Evolutionary conservation across 805 yeast genomes (phyloP).

Genomic region (Candida tibetensis): DNA sequence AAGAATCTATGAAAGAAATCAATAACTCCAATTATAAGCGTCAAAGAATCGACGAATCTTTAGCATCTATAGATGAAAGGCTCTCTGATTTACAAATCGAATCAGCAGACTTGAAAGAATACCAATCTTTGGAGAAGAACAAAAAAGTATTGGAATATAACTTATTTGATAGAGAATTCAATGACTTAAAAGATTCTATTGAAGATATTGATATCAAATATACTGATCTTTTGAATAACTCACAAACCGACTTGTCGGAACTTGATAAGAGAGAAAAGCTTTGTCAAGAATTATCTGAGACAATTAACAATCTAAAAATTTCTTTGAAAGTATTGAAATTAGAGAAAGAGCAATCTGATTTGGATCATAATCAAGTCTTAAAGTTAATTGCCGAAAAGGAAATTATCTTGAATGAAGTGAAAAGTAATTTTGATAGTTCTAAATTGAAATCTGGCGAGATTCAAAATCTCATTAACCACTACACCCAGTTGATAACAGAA

Average conservation of each 20-base stretch:
- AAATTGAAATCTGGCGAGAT: constrained; percentile 27
- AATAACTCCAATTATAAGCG: constrained; percentile 64
- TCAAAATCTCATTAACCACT: constrained; percentile 17
- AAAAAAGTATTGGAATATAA: constrained; percentile 73
- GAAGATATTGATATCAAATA: constrained; percentile 61
- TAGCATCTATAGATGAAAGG: constrained; percentile 66
- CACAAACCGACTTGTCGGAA: constrained; percentile 52
- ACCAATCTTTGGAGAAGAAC: constrained; percentile 62
- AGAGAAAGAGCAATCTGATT: constrained; percentile 54
- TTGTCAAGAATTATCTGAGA: constrained; percentile 43
- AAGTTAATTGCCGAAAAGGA: constrained; percentile 48
- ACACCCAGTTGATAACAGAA: constrained; percentile 27
- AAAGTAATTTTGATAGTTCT: constrained; percentile 30
- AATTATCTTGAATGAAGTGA: constrained; percentile 44
- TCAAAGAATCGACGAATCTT: constrained; percentile 69
- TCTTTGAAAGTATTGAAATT: constrained; percentile 50
- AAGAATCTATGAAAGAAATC: constrained; percentile 80
- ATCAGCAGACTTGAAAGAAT: constrained; percentile 67
- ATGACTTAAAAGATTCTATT: constrained; percentile 55
- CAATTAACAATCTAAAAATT: constrained; percentile 47
- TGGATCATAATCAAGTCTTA: constrained; percentile 49
- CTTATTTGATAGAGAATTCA: constrained; percentile 72
- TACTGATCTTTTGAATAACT: constrained; percentile 46
- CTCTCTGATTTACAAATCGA: constrained; percentile 79
- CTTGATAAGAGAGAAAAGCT: constrained; percentile 59